Evolutionary conservation across 2,329 filamentous ascomycete species (phyloP).

Genomic region (Macrophomina tecta): DNA sequence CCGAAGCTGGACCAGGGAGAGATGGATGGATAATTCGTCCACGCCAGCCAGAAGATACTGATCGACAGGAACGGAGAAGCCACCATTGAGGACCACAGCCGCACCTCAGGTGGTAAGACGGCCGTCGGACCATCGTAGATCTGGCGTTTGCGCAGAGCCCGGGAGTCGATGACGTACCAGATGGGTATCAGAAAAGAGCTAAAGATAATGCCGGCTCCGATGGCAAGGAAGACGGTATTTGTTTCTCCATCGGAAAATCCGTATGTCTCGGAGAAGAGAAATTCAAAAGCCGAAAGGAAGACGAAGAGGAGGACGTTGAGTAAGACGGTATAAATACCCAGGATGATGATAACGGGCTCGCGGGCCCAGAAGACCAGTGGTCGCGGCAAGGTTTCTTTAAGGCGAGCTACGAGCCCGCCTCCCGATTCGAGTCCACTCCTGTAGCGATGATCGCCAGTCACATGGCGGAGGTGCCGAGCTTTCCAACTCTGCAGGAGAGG

Average conservation of each 20-base stretch:
- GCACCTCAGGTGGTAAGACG: slow-evolving; percentile 32
- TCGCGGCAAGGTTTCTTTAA: slow-evolving; percentile 22
- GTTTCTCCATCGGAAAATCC: slow-evolving; percentile 50
- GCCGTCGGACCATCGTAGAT: slow-evolving; percentile 29
- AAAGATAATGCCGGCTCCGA: slow-evolving; percentile 51
- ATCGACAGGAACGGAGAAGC: slow-evolving; percentile 52
- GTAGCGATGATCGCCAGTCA: slow-evolving; percentile 47
- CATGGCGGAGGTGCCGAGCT: slow-evolving; percentile 36
- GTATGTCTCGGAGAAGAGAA: slow-evolving; percentile 47
- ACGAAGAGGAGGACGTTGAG: slow-evolving; percentile 26
- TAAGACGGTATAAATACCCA: slow-evolving; percentile 27
- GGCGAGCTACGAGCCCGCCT: slow-evolving; percentile 9
- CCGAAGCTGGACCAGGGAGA: slow-evolving; percentile 49
- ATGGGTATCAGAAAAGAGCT: slow-evolving; percentile 44
- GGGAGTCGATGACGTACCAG: slow-evolving; percentile 38
- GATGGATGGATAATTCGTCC: slow-evolving; percentile 51
- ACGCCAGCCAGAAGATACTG: slow-evolving; percentile 59
- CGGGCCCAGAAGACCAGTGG: slow-evolving; percentile 17
- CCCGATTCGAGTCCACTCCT: slow-evolving; percentile 39
- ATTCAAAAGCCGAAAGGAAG: slow-evolving; percentile 26
- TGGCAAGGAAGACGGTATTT: slow-evolving; percentile 53
- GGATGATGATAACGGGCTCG: slow-evolving; percentile 42
- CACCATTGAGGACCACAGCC: slow-evolving; percentile 53
- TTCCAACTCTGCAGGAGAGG: slow-evolving; percentile 45
- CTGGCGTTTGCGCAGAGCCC: slow-evolving; percentile 32